Base-by-base conservation (phyloP, 2,329 filamentous ascomycete species). In the Aspergillus phoenicis region DNA sequence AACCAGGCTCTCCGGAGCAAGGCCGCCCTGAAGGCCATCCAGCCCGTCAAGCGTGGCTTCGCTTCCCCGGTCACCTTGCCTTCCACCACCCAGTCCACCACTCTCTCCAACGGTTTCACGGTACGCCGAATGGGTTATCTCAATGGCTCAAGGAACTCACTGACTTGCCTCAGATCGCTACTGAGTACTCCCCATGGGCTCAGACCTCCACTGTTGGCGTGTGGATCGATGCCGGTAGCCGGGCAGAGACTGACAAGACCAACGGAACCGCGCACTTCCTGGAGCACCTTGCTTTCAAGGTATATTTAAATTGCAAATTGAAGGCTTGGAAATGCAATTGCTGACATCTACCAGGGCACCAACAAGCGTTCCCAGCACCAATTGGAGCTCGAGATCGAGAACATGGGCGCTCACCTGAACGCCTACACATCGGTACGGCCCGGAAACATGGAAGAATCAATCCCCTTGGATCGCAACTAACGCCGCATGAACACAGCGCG, bases 251-350 rank as follows among this genome's bases (percentile, higher is more conserved):
- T 72, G 89, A 95, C 83, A 93, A 93, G 87, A 98, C 91, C 77
- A 99, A 98, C 84, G 95, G 95, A 82, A 99, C 95, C 73, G 95
- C 95, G 76, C 95, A 99, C 85, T 99, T 99, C 86, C 88, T 99
- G 74, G 95, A 99, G 87, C 95, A 99, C 85, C 87, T 99, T 80
- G 96, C 96, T 73, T 99, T 99, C 89, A 99, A 99, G 91, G 93
- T 96, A 86, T 71, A 62, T 58, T 54, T 43, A 13, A 1, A 24
- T 10, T 7, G 13, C 55, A 57, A 47, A 48, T 24, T 30, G 38
- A n/a, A 13, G 22, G 11, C 30, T 22, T 2, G 45, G 24, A 45
- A 54, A 17, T n/a, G 15, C 43, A 28, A 61, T 61, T 68, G 60
- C 70, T 58, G 28, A 56, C 24, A 45, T 54, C 61, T 22, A 65